Conservation (phyloP, 148 eudicot species). For the Linanthus parryae region DNA sequence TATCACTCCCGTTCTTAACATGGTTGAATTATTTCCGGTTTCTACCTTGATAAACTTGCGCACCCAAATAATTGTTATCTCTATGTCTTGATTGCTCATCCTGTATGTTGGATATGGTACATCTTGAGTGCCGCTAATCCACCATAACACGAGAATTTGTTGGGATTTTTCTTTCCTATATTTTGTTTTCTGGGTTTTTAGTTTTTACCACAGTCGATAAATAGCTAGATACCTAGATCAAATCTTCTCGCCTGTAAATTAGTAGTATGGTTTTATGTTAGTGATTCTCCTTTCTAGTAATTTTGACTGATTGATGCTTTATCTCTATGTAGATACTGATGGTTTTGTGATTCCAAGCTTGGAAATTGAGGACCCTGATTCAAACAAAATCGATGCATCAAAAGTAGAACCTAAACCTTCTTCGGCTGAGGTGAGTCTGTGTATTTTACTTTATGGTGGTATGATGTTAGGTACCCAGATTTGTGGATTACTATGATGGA, state of each 20-base stretch:
- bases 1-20: too few species aligned
- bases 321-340: conserved; percentile 94
- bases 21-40: too few species aligned
- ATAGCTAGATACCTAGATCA: too few species aligned
- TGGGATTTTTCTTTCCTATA: neutral
- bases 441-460: neutral
- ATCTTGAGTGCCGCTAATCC: too few species aligned
- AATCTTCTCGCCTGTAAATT: neutral
- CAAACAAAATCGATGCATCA: conserved; percentile 22
- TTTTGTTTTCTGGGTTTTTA: too few species aligned
- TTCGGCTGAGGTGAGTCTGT: conserved; percentile 40
- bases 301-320: too few species aligned
- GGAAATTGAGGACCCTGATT: conserved; percentile 56
- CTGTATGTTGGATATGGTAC: neutral
- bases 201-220: too few species aligned
- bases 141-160: neutral
- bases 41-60: too few species aligned
- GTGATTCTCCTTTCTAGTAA: neutral
- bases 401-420: conserved; percentile 38
- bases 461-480: neutral
- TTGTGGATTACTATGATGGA: too few species aligned
- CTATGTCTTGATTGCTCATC: neutral
- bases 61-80: too few species aligned
- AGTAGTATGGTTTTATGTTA: conserved; percentile 10
- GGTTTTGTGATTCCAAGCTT: conserved; percentile 96